Percentiles rank a stretch among this genome's conserved stretches.
phyloP scores from a whole-genome alignment of 306 rosid species.

The Trifolium pratense region DNA sequence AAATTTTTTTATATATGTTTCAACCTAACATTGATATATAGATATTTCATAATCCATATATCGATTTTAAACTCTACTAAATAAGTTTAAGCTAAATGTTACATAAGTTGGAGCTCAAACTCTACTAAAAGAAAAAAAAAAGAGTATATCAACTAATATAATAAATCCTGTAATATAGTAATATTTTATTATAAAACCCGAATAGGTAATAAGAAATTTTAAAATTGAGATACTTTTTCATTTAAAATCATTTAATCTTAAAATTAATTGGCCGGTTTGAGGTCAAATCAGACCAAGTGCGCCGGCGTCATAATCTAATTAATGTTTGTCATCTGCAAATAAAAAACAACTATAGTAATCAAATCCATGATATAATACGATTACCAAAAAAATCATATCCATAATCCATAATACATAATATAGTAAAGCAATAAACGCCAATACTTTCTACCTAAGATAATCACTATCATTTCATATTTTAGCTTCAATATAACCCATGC shows the following conservation, averaged over 20 bases:
- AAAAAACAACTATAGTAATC: conserved; percentile 2
- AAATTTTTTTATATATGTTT: too few relatives aligned
- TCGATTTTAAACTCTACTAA: too few relatives aligned
- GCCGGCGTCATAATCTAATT: conserved; percentile 34
- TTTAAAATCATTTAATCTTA: conserved; percentile 9
- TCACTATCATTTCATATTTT: conserved; percentile 45
- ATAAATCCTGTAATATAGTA: too few relatives aligned
- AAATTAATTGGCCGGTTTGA: conserved; percentile 36
- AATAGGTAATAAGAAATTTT: too few relatives aligned
- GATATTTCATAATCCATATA: too few relatives aligned
- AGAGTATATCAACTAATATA: too few relatives aligned
- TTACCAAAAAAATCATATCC: neutral
- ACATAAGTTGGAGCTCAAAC: too few relatives aligned
- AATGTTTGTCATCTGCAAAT: conserved; percentile 4
- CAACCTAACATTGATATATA: too few relatives aligned
- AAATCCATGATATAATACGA: conserved; percentile 31
- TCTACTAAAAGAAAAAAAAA: too few relatives aligned
- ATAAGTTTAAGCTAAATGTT: too few relatives aligned
- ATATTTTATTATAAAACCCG: too few relatives aligned
- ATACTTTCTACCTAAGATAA: conserved; percentile 34
- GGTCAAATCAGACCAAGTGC: conserved; percentile 38
- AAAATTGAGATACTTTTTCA: too few relatives aligned
- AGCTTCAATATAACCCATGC: conserved; percentile 22
- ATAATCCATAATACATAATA: neutral
- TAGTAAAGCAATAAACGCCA: neutral